phyloP scores from a whole-genome alignment of 371 early-diverging fungal species.

The Cokeromyces recurvatus region DNA sequence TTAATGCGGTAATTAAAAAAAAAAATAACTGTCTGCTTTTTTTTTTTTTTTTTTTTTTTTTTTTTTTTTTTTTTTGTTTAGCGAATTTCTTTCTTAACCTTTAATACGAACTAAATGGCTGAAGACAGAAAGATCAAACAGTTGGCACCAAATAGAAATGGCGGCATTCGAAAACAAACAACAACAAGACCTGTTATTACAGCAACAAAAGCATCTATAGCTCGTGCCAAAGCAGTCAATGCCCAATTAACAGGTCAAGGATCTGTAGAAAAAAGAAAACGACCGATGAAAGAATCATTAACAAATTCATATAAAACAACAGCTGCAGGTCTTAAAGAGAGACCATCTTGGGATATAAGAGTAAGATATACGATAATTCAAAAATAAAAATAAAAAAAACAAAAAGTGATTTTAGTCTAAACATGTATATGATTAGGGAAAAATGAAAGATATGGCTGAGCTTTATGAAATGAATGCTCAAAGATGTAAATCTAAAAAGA shows the following conservation, averaged over 20 bases:
- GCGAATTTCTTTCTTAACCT: too few relatives aligned
- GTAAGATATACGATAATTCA: too few relatives aligned
- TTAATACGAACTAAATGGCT: too few relatives aligned
- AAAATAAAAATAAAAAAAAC: not conserved
- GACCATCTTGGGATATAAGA: slow-evolving; percentile 40
- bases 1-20: too few relatives aligned
- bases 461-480: slow-evolving; percentile 19
- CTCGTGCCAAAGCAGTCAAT: slow-evolving; percentile 17
- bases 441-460: slow-evolving; percentile 31
- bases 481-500: slow-evolving; percentile 13
- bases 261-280: not conserved
- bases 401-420: not conserved
- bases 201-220: slow-evolving; percentile 18
- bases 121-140: not conserved
- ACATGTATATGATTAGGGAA: slow-evolving; percentile 18
- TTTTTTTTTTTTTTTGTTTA: too few relatives aligned
- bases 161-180: too few relatives aligned
- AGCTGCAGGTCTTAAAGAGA: slow-evolving; percentile 17
- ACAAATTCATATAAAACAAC: slow-evolving; percentile 7
- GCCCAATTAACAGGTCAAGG: slow-evolving; percentile 6
- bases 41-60: too few relatives aligned
- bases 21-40: too few relatives aligned
- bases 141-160: too few relatives aligned
- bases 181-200: slow-evolving; percentile 2
- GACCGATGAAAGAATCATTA: not conserved